phyloP scores from a whole-genome alignment of 805 yeast genomes.

The Zygosaccharomyces bisporus region DNA sequence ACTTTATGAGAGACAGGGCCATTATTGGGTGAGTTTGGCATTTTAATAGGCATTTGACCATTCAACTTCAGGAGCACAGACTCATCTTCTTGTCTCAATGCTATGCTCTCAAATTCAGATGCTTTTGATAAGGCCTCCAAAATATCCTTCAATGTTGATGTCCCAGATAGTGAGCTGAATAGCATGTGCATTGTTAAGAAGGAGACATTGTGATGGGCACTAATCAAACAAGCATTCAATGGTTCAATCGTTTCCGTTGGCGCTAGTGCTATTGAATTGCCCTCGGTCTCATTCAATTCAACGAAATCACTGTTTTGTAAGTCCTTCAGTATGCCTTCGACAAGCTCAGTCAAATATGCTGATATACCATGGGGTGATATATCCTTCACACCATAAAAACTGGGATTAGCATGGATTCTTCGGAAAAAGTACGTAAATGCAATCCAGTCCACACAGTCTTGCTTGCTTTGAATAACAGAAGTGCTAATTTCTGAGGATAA shows the following conservation, averaged over 20 bases:
- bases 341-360: constrained; percentile 76
- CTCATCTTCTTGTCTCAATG: constrained; percentile 61
- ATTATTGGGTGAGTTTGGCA: constrained; percentile 31
- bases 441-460: constrained; percentile 88
- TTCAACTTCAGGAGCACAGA: constrained; percentile 47
- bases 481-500: constrained; percentile 72
- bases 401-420: constrained; percentile 76
- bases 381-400: constrained; percentile 77
- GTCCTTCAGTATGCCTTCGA: constrained; percentile 67
- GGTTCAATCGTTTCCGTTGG: constrained; percentile 48
- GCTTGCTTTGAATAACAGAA: constrained; percentile 58
- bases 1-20: constrained; percentile 62
- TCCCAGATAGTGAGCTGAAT: constrained; percentile 45
- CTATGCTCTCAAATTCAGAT: constrained; percentile 65
- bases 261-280: constrained; percentile 31
- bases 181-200: constrained; percentile 65
- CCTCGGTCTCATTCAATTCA: constrained; percentile 48
- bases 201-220: constrained; percentile 66
- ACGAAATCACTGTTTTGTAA: constrained; percentile 58
- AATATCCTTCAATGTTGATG: constrained; percentile 56
- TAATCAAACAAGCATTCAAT: constrained; percentile 66
- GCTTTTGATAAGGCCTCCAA: constrained; percentile 65
- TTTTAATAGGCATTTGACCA: constrained; percentile 60
- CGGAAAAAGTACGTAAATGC: constrained; percentile 81
- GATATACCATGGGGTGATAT: constrained; percentile 65